Base-by-base conservation (phyloP, 257 asterid genomes). In the Solanum dulcamara region DNA sequence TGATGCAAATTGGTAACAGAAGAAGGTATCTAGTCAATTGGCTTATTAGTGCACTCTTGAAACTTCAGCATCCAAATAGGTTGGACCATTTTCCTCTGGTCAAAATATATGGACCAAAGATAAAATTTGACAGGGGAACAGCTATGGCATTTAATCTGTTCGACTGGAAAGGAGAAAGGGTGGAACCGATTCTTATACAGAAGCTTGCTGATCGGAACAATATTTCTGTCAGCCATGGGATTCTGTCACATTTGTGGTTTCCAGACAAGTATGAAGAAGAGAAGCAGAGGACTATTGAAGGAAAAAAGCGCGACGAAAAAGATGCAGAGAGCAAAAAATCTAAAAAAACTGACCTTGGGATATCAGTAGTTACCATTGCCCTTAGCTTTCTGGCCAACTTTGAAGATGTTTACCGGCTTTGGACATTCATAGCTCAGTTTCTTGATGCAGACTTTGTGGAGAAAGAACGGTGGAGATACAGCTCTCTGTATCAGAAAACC, bases 381-480 rank as follows among this genome's bases (percentile, higher is more conserved):
- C 93, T 96, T 11, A 91, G 90, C 82, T 96, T 95, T 90, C 91
- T 95, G 92, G 93, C 92, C 5, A 92, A 95, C 37, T 95, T 96
- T 18, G 97, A 95, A 85, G 99, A 95, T 84, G 92, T 90, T 8
- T 93, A 96, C 87, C 87, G 89, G 89, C 91, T 96, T 20, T 96
- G 99, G 99, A 92, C 92, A 46, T 96, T 96, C 71, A 70, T 96
- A 20, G 97, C 98, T 22, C 96, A 87, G 89, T 96, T 96, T 77
- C 90, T 96, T 74, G 99, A 95, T 85, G 98, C 98, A 7, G 99
- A 96, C 79, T 96, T 93, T 80, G 97, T 95, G 59, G 98, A 96
- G 89, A 96, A 95, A 92, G 98, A 96, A 90, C 89, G 95, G 13
- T 96, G 99, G 99, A 93, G 99, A 83, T 96, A 96, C 81, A 93